Base-by-base conservation (phyloP, 768 basidiomycete genomes). In the Coprinopsis cinerea region DNA sequence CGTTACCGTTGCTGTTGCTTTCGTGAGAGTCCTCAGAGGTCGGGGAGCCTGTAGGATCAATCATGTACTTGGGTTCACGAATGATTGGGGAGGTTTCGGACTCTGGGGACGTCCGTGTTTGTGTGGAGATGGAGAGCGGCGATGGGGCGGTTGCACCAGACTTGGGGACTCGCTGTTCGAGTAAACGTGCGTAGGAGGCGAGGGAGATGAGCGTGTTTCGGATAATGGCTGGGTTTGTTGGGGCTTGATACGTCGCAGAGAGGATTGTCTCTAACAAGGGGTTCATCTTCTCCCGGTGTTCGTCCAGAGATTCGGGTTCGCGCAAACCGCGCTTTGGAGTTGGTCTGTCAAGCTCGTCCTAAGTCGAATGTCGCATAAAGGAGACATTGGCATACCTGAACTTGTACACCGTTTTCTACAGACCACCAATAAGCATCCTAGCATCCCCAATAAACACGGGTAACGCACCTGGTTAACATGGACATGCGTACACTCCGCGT, bases 401-500 rank as follows among this genome's bases (percentile, higher is more conserved):
- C 40, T 36, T 14, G 28, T 51, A 27, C 47, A 23, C 2, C 22
- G 53, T 48, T 55, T 58, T 57, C 53, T 41, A 15, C 20, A 44
- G 17, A 30, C 1, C 30, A 30, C 25, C 7, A 14, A 5, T 1
- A 1, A 22, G 23, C 26, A 20, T 17, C n/a, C n/a, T 36, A 20
- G 37, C 25, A 30, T 17, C 10, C 14, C 14, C 37, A 7, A n/a
- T 3, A 45, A 15, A 23, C 7, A 17, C 30, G 7, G 42, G 44
- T 35, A 13, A 63, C 64, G 63, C 51, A 74, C 76, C 68, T 73
- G 76, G 20, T 68, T 65, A 11, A 67, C 67, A 54, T 73, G 70
- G 23, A 69, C 47, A 51, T 80, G 79, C 0, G 72, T 76, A 56
- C 78, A 80, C n/a, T 73, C 69, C 1, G 69, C 67, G 36, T 61